Evolutionary conservation across 306 rosid species (phyloP).

Genomic region (Astragalus membranaceus): DNA sequence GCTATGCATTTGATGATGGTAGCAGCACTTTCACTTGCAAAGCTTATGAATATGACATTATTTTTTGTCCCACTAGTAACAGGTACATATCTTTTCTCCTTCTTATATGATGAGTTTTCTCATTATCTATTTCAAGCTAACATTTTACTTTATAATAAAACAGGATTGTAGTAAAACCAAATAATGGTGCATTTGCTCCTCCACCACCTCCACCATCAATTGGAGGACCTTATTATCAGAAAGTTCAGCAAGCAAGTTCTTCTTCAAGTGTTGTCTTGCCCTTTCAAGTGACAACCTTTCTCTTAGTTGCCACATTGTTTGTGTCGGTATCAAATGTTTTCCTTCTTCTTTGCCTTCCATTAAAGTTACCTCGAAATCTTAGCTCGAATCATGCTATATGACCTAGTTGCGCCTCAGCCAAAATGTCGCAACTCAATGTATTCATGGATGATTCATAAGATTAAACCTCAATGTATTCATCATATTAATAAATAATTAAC

Average conservation of each 20-base stretch:
- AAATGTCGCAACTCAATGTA: too few relatives aligned
- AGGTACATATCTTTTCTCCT: constrained; percentile 25
- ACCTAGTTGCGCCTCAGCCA: too few relatives aligned
- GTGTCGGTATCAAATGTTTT: too few relatives aligned
- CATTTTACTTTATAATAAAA: neutral
- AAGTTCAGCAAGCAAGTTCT: constrained; percentile 31
- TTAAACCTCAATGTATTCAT: too few relatives aligned
- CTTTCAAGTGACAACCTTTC: constrained; percentile 19
- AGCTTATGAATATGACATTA: constrained; percentile 62
- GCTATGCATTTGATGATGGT: constrained; percentile 89
- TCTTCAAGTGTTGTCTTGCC: constrained; percentile 47
- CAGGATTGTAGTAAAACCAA: constrained; percentile 34
- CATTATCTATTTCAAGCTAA: neutral
- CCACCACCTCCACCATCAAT: constrained; percentile 32
- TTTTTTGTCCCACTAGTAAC: constrained; percentile 56
- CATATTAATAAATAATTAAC: too few relatives aligned
- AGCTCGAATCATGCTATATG: too few relatives aligned
- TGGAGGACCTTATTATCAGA: constrained; percentile 26
- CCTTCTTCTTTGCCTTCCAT: too few relatives aligned
- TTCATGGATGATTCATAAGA: too few relatives aligned
- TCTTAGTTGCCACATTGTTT: constrained; percentile 27
- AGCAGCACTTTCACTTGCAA: constrained; percentile 89
- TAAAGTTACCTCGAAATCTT: too few relatives aligned
- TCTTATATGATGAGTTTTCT: too few relatives aligned
- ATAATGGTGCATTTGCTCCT: constrained; percentile 18